Evolutionary conservation across 1,284 basidiomycete species (phyloP), one percentile per base, ranked within the genome.

Genomic region (Volvariella surrecta): DNA sequence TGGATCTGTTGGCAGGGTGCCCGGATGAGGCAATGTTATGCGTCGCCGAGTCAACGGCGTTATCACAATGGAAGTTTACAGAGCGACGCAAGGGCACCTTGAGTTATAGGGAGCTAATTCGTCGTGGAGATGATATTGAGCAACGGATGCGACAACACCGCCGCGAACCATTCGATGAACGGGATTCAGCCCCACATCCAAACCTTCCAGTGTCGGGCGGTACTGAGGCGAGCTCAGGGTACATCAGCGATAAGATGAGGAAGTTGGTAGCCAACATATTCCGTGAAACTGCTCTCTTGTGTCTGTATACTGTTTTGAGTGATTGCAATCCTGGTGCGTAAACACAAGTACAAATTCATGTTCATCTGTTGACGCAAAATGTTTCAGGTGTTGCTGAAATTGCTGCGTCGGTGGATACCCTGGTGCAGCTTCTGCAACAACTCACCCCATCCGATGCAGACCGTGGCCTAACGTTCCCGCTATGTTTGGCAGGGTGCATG

Each of bases 61-160:
- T 91, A n/a, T 76, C 82, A 9, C 73, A 79, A 51, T 89, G 88
- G 88, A 88, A 87, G 59, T 60, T 65, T 18, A 64, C 66, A 47
- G 79, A 82, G 58, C 61, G 68, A 48, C 71, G 67, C 34, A 75
- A 74, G 46, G 76, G 77, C 21, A 71, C 73, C 30, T 64, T 89
- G 47, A 87, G 82, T 61, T 68, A 74, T 55, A 74, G 76, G 46
- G 83, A 88, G 50, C 71, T 89, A 17, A 69, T 88, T 49, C 67
- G 73, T 17, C 72, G 79, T 13, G 83, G 79, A 24, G 74, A 77
- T 49, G 65, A 64, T 31, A 79, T 88, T 52, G 82, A 88, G 60
- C 72, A 73, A 50, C 68, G 71, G 45, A 67, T 87, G 38, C 68
- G 68, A 30, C 64, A 65, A 44, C 60, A 61, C 44, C 53, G 53